phyloP scores from a whole-genome alignment of 2,329 filamentous ascomycete genomes.

The Anisogramma anomala region DNA sequence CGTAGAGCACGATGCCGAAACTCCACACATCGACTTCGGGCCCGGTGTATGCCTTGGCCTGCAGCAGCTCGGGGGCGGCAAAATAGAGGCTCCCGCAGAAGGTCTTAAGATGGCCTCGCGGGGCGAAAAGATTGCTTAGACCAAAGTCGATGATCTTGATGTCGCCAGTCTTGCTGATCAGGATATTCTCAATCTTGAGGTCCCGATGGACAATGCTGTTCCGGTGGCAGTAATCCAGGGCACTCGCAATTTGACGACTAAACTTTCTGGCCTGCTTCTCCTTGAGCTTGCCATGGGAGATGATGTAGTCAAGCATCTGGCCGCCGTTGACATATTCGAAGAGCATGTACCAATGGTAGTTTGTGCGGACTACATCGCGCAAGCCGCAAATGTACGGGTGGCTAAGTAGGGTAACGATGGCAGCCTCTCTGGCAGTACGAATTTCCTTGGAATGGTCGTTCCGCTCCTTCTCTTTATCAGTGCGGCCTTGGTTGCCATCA shows the following conservation, averaged over 20 bases:
- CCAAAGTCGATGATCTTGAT: conserved; percentile 99
- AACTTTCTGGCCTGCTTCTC: conserved; percentile 98
- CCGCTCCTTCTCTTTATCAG: conserved; percentile 58
- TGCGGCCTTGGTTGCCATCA: conserved; percentile 60
- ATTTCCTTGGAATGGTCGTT: conserved; percentile 96
- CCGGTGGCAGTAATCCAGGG: conserved; percentile 91
- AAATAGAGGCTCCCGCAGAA: conserved; percentile 98
- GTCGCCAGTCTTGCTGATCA: conserved; percentile 97
- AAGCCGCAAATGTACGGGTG: conserved; percentile 95
- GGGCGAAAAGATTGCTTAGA: conserved; percentile 89
- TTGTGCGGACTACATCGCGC: conserved; percentile 87
- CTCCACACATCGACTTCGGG: conserved; percentile 98
- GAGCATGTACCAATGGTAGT: conserved; percentile 99
- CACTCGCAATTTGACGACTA: conserved; percentile 90
- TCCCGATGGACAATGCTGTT: conserved; percentile 98
- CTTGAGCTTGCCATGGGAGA: conserved; percentile 92
- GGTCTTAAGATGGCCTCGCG: conserved; percentile 75
- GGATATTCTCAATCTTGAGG: conserved; percentile 96
- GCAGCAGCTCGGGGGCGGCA: conserved; percentile 85
- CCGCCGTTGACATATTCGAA: conserved; percentile 98
- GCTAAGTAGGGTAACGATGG: conserved; percentile 86
- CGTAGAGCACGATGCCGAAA: conserved; percentile 95
- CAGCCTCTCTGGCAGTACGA: conserved; percentile 84
- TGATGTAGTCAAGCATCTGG: conserved; percentile 99
- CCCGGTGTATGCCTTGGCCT: conserved; percentile 87